These are phyloP conservation scores for Heracleum sosnowskyi DNA, from an alignment of 129 eudicot genomes.

Conservation along the genomic window DNA sequence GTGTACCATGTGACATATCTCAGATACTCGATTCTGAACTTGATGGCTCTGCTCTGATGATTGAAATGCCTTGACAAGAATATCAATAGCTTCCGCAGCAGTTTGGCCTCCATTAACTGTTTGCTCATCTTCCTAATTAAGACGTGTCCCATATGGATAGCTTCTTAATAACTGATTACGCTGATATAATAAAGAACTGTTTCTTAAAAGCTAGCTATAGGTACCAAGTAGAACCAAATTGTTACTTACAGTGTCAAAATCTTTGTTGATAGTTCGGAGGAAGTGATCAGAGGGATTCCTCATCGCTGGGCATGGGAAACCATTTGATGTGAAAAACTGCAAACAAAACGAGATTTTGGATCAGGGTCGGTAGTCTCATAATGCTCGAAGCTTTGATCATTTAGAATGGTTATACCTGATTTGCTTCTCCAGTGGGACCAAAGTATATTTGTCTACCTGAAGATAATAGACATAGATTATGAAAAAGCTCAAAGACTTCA, in stretches of 20 bases:
- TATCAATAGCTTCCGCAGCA: conserved; percentile 35
- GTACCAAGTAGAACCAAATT: not conserved
- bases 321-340: not conserved
- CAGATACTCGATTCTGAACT: conserved; percentile 31
- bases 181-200: not conserved
- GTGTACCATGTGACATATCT: conserved; percentile 44
- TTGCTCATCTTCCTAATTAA: conserved; percentile 44
- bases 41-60: conserved; percentile 32
- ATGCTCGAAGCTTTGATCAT: not conserved
- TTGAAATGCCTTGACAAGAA: conserved; percentile 35
- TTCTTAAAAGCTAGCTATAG: not conserved
- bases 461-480: not conserved
- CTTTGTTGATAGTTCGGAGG: not conserved
- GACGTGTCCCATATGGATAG: not conserved
- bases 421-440: not conserved
- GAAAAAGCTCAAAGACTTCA: conserved; percentile 1
- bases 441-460: not conserved
- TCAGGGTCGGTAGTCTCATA: not conserved
- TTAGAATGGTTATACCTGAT: not conserved
- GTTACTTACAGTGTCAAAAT: not conserved
- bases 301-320: not conserved
- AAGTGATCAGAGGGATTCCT: not conserved
- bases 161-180: not conserved
- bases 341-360: not conserved
- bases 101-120: conserved; percentile 25